Conservation (phyloP, 2,329 filamentous ascomycete genomes). For the Talaromyces sp. region DNA sequence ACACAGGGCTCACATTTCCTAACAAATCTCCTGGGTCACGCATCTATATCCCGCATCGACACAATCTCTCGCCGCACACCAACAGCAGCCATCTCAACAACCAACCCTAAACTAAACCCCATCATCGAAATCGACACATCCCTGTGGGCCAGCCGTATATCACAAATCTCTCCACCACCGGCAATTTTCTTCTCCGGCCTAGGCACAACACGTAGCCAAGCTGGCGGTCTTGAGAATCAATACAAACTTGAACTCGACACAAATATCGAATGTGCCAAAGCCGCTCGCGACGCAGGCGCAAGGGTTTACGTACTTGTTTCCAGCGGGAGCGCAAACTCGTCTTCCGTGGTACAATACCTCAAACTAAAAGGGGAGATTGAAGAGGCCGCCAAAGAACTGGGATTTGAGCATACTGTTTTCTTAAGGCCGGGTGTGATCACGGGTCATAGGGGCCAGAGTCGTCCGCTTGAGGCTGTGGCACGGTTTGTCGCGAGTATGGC, state of each 20-base stretch:
- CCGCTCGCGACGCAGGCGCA: conserved; percentile 68
- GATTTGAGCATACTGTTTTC: conserved; percentile 75
- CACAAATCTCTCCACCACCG: conserved; percentile 54
- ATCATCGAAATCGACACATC: conserved; percentile 64
- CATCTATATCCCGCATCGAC: conserved; percentile 40
- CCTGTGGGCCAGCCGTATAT: conserved; percentile 64
- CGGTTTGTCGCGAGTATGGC: conserved; percentile 55
- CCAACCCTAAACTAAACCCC: conserved; percentile 61
- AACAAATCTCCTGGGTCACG: conserved; percentile 43
- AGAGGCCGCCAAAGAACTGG: conserved; percentile 66
- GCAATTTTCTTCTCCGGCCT: conserved; percentile 71
- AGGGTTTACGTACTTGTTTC: conserved; percentile 77
- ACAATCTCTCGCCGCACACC: conserved; percentile 46
- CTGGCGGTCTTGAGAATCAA: conserved; percentile 74
- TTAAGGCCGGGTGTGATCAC: conserved; percentile 70
- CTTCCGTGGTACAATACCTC: conserved; percentile 53
- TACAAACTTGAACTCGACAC: conserved; percentile 86
- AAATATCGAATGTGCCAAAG: conserved; percentile 72
- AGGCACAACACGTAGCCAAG: conserved; percentile 72
- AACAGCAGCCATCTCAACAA: conserved; percentile 43
- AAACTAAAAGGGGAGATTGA: conserved; percentile 88
- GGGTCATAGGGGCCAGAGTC: conserved; percentile 62
- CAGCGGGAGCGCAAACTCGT: conserved; percentile 50
- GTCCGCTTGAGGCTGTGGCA: conserved; percentile 57
- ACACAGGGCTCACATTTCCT: conserved; percentile 70